Conservation (phyloP, 192 early-diverging fungal genomes). For the Entrophospora sp. region DNA sequence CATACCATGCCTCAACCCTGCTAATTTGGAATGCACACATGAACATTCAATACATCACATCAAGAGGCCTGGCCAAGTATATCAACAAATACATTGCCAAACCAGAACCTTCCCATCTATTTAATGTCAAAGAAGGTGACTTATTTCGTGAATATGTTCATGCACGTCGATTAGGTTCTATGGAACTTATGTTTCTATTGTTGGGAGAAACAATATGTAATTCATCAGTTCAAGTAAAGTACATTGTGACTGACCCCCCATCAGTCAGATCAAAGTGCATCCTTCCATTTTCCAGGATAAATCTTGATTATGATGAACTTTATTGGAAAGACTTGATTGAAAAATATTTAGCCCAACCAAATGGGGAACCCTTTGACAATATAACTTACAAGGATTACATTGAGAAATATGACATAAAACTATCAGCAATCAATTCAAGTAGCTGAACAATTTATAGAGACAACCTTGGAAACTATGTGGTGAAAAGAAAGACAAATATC, state of each 20-base stretch:
- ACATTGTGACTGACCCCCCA: neutral
- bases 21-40: neutral
- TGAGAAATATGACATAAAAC: neutral
- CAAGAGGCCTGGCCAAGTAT: neutral
- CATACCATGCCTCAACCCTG: neutral
- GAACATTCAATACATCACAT: neutral
- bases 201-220: neutral
- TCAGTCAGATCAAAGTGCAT: neutral
- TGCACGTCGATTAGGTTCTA: neutral
- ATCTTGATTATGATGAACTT: neutral
- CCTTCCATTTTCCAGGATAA: neutral
- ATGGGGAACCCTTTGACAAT: neutral
- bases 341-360: neutral
- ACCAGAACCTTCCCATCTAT: neutral
- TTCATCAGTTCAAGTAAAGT: neutral
- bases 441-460: neutral
- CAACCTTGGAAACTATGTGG: neutral
- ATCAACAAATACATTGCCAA: neutral
- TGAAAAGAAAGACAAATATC: neutral
- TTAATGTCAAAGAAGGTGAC: neutral
- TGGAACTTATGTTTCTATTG: neutral
- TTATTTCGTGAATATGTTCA: neutral
- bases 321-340: neutral
- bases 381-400: neutral
- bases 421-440: neutral